Percentiles rank a stretch among this genome's conserved stretches.
Conservation (phyloP, 2,329 filamentous ascomycete species). For the Rhynchosporium secalis region DNA sequence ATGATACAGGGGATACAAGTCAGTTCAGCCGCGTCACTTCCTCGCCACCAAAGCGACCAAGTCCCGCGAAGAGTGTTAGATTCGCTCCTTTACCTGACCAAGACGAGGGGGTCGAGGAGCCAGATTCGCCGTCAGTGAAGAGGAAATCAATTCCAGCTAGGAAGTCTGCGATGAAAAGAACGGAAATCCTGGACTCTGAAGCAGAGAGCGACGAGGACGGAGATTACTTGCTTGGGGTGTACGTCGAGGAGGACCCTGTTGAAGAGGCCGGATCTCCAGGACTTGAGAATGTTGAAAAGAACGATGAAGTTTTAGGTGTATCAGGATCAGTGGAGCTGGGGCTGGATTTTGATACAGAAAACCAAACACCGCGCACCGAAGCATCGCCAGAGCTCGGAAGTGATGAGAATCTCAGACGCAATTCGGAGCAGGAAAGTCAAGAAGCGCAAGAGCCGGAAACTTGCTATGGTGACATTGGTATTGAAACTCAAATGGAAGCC, state of each 20-base stretch:
- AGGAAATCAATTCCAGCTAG: neutral
- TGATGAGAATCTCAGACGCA: neutral
- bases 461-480: constrained; percentile 35
- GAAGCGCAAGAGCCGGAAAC: constrained; percentile 30
- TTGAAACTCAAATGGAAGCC: constrained; percentile 33
- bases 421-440: constrained; percentile 5
- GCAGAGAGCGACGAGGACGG: constrained; percentile 27
- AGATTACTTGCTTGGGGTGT: neutral
- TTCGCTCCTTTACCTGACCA: constrained; percentile 27
- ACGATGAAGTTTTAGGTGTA: neutral
- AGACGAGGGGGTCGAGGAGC: constrained; percentile 12
- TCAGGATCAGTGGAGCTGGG: constrained; percentile 15
- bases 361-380: neutral
- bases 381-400: constrained; percentile 2
- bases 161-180: constrained; percentile 16
- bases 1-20: constrained; percentile 29
- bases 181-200: constrained; percentile 37
- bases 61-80: constrained; percentile 36
- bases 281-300: neutral
- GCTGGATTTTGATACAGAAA: constrained; percentile 10
- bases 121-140: neutral
- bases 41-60: constrained; percentile 31
- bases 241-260: neutral
- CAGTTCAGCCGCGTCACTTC: constrained; percentile 21
- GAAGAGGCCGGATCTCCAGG: neutral